A percentile compares a stretch with the other conserved stretches of the same genome.
Evolutionary conservation across 495 filamentous ascomycete genomes (phyloP).

Genomic region (Podospora didyma): DNA sequence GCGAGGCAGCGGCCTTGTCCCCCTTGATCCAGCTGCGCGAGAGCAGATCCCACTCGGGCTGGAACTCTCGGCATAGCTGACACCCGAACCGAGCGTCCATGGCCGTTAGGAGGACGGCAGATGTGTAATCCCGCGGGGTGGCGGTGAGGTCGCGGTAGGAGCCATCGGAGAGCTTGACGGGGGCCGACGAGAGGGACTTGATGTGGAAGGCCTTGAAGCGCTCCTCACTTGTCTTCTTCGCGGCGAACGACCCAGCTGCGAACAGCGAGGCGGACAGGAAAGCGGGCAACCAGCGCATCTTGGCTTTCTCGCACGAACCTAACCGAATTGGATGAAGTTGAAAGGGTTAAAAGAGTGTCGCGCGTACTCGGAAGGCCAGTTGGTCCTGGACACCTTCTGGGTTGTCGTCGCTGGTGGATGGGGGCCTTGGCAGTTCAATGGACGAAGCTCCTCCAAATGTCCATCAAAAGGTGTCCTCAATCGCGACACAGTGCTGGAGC

Average conservation of each 20-base stretch:
- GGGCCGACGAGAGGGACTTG: slow-evolving; percentile 59
- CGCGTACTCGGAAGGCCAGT: slow-evolving; percentile 12
- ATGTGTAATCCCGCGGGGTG: slow-evolving; percentile 76
- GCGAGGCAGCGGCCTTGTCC: slow-evolving; percentile 65
- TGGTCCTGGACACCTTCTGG: slow-evolving; percentile 11
- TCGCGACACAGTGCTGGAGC: neutral
- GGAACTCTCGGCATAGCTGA: slow-evolving; percentile 80
- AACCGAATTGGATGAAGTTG: neutral
- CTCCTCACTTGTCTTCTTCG: slow-evolving; percentile 51
- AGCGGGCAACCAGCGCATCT: slow-evolving; percentile 55
- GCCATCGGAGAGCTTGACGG: slow-evolving; percentile 71
- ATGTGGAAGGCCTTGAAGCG: slow-evolving; percentile 65
- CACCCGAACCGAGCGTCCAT: slow-evolving; percentile 83
- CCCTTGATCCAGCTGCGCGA: slow-evolving; percentile 82
- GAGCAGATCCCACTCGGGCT: slow-evolving; percentile 91
- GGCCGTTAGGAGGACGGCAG: slow-evolving; percentile 82
- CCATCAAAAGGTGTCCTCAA: slow-evolving; percentile 23
- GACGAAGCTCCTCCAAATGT: slow-evolving; percentile 9
- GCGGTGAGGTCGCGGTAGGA: slow-evolving; percentile 71
- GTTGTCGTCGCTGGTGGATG: slow-evolving; percentile 10
- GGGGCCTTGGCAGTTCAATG: slow-evolving; percentile 8
- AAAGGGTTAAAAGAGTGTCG: slow-evolving; percentile 3
- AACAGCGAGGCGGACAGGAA: slow-evolving; percentile 52
- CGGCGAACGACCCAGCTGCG: slow-evolving; percentile 48
- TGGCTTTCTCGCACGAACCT: slow-evolving; percentile 19